Conservation (phyloP, 805 yeast species). For the Candida corydali region DNA sequence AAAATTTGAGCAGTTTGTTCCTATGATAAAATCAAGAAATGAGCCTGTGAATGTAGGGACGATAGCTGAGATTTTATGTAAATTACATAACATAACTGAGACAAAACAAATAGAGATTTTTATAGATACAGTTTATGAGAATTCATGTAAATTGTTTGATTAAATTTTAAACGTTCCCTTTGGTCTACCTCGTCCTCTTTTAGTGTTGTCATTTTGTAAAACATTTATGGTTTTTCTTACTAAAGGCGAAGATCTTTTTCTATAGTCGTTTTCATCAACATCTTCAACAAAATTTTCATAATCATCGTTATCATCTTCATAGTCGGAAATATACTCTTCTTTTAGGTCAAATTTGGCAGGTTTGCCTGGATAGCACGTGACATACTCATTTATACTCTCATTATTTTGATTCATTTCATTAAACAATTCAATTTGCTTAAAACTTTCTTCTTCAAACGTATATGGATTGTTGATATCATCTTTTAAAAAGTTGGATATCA, state of each 20-base stretch:
- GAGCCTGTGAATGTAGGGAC: slow-evolving; percentile 87
- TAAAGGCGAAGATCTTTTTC: slow-evolving; percentile 4
- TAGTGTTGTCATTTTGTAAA: not conserved
- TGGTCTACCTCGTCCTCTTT: slow-evolving; percentile 11
- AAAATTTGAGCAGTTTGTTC: slow-evolving; percentile 28
- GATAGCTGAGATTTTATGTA: slow-evolving; percentile 55
- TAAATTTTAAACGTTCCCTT: slow-evolving; percentile 10
- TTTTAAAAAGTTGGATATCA: slow-evolving; percentile 54
- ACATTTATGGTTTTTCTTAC: slow-evolving; percentile 9
- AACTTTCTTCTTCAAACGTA: slow-evolving; percentile 53
- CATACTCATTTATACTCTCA: slow-evolving; percentile 20
- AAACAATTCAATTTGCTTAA: slow-evolving; percentile 40
- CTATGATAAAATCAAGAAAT: slow-evolving; percentile 76
- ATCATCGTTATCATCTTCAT: slow-evolving; percentile 10
- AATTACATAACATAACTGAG: slow-evolving; percentile 23
- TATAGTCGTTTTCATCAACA: slow-evolving; percentile 16
- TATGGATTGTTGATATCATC: slow-evolving; percentile 68
- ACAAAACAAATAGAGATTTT: slow-evolving; percentile 27
- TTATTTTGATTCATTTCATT: slow-evolving; percentile 12
- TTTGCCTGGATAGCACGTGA: slow-evolving; percentile 35
- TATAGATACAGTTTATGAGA: slow-evolving; percentile 32
- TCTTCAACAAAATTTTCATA: slow-evolving; percentile 13
- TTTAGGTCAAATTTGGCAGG: slow-evolving; percentile 3
- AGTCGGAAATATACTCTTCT: slow-evolving; percentile 10
- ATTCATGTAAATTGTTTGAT: slow-evolving; percentile 30